Base-by-base conservation (phyloP, 2,329 filamentous ascomycete genomes). In the Davidsoniella virescens region DNA sequence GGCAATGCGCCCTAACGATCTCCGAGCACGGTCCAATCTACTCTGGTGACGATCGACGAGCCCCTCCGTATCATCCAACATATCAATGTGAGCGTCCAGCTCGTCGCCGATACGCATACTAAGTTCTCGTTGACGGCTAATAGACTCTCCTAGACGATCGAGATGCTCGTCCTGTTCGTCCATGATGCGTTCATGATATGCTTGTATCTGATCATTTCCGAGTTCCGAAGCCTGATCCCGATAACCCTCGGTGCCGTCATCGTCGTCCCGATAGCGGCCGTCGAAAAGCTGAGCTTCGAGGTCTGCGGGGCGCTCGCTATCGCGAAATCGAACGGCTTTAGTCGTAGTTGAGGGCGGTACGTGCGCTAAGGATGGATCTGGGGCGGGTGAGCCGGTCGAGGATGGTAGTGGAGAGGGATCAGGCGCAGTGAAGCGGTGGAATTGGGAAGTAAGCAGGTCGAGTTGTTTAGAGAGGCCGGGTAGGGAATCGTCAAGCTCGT, bases 81-180 rank as follows among this genome's bases (percentile, higher is more conserved):
- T 71, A 57, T 82, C 73, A 37, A 93, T 84, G 60, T 98, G 92
- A 57, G 80, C 82, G 59, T 96, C 92, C 36, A 98, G 72, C 70
- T 98, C 92, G 63, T 95, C 85, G 26, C 92, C 90, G 59, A 98
- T 96, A 68, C 92, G 86, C 69, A 95, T 93, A 61, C 83, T 88
- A 54, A 98, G 71, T 67, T 96, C 86, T 46, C 93, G 74, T 69
- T 96, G 92, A 38, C 92, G 78, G 3, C 84, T 76, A 57, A 98
- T 95, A 52, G 79, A 86, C 59, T 80, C 77, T n/a, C 88, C 86
- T 3, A 98, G 70, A 8, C 75, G 72, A 63, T 96, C 90, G n/a
- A 98, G 73, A 63, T 94, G 87, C 56, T 85, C 83, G 61, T 98
- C 92, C 65, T 98, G 92, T 55, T 95, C 81, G n/a, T 75, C 73